Evolutionary conservation across 345 rosid species (phyloP).

Genomic region (Eucalyptus erythrocorys): DNA sequence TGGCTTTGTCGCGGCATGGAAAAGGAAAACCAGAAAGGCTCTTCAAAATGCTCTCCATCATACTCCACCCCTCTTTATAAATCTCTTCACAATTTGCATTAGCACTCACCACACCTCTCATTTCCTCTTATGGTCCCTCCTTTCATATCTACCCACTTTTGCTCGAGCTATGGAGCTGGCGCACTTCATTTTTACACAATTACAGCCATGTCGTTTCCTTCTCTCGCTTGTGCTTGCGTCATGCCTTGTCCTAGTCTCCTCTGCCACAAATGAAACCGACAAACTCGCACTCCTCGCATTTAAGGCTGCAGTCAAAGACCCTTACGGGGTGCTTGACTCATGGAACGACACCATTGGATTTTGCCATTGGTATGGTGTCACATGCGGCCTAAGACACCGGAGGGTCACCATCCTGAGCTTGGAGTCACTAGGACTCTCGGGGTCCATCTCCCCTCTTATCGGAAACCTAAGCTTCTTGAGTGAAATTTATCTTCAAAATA

Average conservation of each 20-base stretch:
- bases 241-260: neutral
- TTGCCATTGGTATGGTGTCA: neutral
- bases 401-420: neutral
- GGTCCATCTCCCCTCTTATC: neutral
- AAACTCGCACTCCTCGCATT: neutral
- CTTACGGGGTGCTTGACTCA: neutral
- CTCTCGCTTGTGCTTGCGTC: neutral
- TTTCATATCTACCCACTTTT: neutral
- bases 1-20: neutral
- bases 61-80: neutral
- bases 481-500: neutral
- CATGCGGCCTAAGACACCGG: neutral
- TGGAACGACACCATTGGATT: neutral
- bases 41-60: neutral
- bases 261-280: neutral
- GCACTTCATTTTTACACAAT: fast-evolving
- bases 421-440: neutral
- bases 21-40: neutral
- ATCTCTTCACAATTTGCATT: fast-evolving
- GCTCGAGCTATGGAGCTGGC: neutral
- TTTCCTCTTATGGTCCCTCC: neutral
- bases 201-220: fast-evolving
- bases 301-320: neutral
- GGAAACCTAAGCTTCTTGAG: neutral
- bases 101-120: fast-evolving